Percentiles rank a stretch among this genome's conserved stretches.
Evolutionary conservation across 768 basidiomycete genomes (phyloP).

Genomic region (Lentinula lateritia): DNA sequence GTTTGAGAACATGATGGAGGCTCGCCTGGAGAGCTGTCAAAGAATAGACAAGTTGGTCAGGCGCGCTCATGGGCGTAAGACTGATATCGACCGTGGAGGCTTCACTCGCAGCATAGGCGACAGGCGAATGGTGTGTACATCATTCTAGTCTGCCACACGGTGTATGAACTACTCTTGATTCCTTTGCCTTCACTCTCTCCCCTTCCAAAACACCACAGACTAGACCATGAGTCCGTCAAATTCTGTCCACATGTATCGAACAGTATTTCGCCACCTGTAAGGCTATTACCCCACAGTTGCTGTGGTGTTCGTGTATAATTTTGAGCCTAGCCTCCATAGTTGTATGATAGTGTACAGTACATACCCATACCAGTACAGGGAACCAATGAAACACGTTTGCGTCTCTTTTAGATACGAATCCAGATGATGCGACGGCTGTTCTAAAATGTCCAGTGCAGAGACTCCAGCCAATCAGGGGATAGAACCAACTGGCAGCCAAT

Average conservation of each 20-base stretch:
- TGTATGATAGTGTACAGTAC: not conserved
- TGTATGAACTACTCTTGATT: not conserved
- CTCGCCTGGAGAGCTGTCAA: constrained; percentile 72
- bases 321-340: not conserved
- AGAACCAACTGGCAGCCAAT: not conserved
- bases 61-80: constrained; percentile 32
- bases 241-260: not conserved
- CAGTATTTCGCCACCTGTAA: not conserved
- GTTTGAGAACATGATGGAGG: constrained; percentile 69
- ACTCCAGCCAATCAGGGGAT: not conserved
- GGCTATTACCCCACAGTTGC: not conserved
- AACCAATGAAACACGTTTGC: not conserved
- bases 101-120: not conserved
- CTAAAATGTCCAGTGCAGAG: no score
- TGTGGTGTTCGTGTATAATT: not conserved
- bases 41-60: constrained; percentile 55
- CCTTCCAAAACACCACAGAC: not conserved
- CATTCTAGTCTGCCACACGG: not conserved
- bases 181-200: not conserved
- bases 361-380: not conserved
- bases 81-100: constrained; percentile 6
- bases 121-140: constrained; percentile 4
- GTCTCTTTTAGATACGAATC: not conserved
- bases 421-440: not conserved
- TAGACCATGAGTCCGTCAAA: not conserved